Evolutionary conservation across 2,329 filamentous ascomycete species (phyloP), one percentile per base, ranked within the genome.

Genomic region (Coniochaeta pulveracea): DNA sequence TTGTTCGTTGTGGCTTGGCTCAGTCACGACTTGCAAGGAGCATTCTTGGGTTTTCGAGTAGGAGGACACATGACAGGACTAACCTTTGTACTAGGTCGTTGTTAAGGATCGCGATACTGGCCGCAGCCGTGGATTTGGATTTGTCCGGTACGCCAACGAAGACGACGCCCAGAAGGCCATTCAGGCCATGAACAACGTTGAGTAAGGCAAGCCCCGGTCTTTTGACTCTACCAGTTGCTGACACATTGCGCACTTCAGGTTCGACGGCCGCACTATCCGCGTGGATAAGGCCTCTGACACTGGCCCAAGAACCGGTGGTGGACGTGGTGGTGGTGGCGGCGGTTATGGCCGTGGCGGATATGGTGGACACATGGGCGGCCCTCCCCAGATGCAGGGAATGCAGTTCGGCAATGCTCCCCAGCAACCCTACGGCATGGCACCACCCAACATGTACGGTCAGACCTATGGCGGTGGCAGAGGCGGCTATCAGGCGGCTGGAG

Each of bases 41-140:
- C 23, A n/a, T 11, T 12, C 10, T 12, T 4, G 16, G 12, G 17
- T 28, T 47, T 42, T 31, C 40, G 21, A 19, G 19, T 23, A 29
- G n/a, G n/a, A n/a, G n/a, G n/a, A n/a, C n/a, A n/a, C n/a, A n/a
- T n/a, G n/a, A n/a, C n/a, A n/a, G n/a, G n/a, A n/a, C n/a, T n/a
- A 19, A 25, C 19, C 21, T 6, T 15, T 10, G 14, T 6, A 36
- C 31, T 51, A 96, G 89, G 84, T 94, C 42, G 89, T 98, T 46
- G 88, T 96, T 50, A 96, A 94, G 66, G 89, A 98, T 60, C 85
- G 88, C 51, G 89, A 96, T 55, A 95, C 89, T 51, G 84, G 85
- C 49, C 85, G 89, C 58, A 95, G 88, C 69, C 85, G 91, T 58
- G 91, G 91, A 40, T 98, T 96, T 57, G 91, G 91, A 30, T 96